Base-by-base conservation (phyloP, 306 rosid genomes). In the Cyclanthera cordifolia region DNA sequence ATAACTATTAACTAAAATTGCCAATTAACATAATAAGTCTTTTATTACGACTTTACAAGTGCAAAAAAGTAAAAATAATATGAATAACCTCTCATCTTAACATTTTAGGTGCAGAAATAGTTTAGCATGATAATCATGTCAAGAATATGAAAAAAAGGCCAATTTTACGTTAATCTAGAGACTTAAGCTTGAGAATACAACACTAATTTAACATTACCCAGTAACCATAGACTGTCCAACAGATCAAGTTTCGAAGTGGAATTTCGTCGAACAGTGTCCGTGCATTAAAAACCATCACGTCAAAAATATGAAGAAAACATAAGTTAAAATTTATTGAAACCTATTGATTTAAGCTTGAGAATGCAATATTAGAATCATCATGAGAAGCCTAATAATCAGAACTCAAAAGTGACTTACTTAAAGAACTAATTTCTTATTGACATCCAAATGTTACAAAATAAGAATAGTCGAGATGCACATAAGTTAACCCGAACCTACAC, bases 221-320 rank as follows among this genome's bases (percentile, higher is more conserved):
- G 78, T 67, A 76, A 91, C 84, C 78, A 88, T 77, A 15, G 96
- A 76, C 1, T n/a, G 96, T 88, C 96, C 96, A 91, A 28, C 95
- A 87, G 25, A 88, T 96, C 15, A 82, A 85, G 49, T 87, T 88
- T 78, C 84, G 74, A 1, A 23, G 48, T 55, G 88, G 90, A 82
- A 81, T 87, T 79, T 76, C 84, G 21, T 88, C 97, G 70, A 91
- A 91, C 88, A 91, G 52, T 30, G 14, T 23, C 11, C 89, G 79
- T 1, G 95, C 94, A 56, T 86, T n/a, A n/a, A n/a, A n/a, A n/a
- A n/a, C n/a, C n/a, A n/a, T 28, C 32, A 28, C 4, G 4, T 28
- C 4, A 28, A 28, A 4, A 28, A 28, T 28, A 28, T 28, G 32
- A 28, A 28, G 32, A 28, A 28, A 28, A 28, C 32, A 28, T 2